Base-by-base conservation (phyloP, 768 basidiomycete genomes). In the Agaricus sinodeliciosus region DNA sequence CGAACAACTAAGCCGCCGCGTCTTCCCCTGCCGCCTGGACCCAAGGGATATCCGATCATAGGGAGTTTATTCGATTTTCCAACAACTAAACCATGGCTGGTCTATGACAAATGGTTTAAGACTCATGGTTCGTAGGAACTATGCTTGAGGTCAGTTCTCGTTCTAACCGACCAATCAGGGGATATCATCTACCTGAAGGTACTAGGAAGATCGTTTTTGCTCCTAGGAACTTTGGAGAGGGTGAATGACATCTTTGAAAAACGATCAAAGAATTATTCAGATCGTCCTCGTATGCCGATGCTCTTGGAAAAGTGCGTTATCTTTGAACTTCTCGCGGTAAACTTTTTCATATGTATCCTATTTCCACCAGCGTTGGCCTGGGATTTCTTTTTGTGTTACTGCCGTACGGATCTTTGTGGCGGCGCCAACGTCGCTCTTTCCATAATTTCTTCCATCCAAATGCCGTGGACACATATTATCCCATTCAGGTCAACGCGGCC, bases 351-450 rank as follows among this genome's bases (percentile, higher is more conserved):
- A 45, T 31, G 1, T 11, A 26, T 15, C 11, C 25, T 15, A 12
- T 31, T 31, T 15, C 9, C 15, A 9, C 25, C 31, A 53, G 51
- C 4, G 9, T 62, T 56, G 61, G 51, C 18, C n/a, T 39, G 16
- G 50, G 50, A 35, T 26, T 34, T 58, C 45, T 68, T 43, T 72
- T 80, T 27, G 74, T 72, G 0, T 70, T 79, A 48, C 72, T 76
- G 67, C 72, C 71, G 2, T 80, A 63, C 45, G 57, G 58, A 43
- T 36, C 55, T 7, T 55, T 67, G 49, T 81, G 77, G 74, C 71
- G 70, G 46, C 68, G 67, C 27, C 79, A 79, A 56, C 72, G 79
- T 36, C 69, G 69, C 15, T 18, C 43, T 8, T 61, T 61, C 43
- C 60, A 61, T 25, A 35, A 50, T 35, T 46, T 49, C 19, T 56